These are phyloP conservation scores for Garcia nutans DNA, from an alignment of 345 rosid genomes.

Conservation along the genomic window DNA sequence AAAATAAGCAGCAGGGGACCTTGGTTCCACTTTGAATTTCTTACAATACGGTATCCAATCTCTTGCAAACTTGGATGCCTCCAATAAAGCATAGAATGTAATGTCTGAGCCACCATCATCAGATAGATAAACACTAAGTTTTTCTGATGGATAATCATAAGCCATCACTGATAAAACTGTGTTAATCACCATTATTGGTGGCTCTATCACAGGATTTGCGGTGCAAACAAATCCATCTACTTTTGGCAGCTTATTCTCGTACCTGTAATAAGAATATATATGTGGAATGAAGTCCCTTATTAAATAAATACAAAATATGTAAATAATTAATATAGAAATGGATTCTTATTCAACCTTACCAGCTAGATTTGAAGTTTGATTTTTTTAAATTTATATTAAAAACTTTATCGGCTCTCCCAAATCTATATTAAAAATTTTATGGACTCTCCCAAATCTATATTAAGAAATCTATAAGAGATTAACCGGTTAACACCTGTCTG, in stretches of 20 bases:
- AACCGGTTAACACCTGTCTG: no score
- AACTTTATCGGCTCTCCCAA: no score
- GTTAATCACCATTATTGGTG: slow-evolving; percentile 65
- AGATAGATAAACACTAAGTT: slow-evolving; percentile 58
- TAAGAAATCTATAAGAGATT: no score
- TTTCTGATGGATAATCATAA: slow-evolving; percentile 55
- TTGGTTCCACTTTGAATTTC: slow-evolving; percentile 51
- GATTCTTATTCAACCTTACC: no score
- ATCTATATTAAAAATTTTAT: no score
- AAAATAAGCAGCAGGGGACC: slow-evolving; percentile 57
- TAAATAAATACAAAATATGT: no score
- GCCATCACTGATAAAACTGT: slow-evolving; percentile 61
- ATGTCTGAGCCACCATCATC: slow-evolving; percentile 71
- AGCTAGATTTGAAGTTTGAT: no score
- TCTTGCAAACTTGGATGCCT: slow-evolving; percentile 50
- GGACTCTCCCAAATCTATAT: no score
- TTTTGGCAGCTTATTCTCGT: slow-evolving; percentile 39
- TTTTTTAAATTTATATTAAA: no score
- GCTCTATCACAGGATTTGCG: slow-evolving; percentile 66
- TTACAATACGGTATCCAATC: slow-evolving; percentile 63
- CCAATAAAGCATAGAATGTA: slow-evolving; percentile 60
- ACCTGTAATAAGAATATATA: no score
- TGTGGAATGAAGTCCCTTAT: no score
- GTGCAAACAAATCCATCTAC: slow-evolving; percentile 74
- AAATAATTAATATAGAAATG: no score